Percentiles rank a stretch among this genome's conserved stretches.
Evolutionary conservation across 1,284 basidiomycete genomes (phyloP).

Genomic region (Austroboletus niveus): DNA sequence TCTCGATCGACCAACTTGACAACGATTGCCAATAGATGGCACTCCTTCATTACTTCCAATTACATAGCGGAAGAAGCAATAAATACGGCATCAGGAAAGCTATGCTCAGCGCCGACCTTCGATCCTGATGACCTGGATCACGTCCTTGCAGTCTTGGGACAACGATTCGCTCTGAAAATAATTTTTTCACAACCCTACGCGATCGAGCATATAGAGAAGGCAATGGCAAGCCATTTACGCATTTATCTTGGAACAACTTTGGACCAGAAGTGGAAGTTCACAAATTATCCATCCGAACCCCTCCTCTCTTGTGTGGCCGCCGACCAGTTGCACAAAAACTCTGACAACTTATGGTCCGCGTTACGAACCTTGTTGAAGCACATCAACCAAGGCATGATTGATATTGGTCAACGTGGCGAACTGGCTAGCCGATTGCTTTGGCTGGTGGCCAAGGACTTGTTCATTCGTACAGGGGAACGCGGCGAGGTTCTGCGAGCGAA

Average conservation of each 20-base stretch:
- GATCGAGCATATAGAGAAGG: conserved; percentile 1
- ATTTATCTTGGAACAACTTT: conserved; percentile 4
- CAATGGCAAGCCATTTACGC: conserved; percentile 7
- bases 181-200: conserved; percentile 3
- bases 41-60: not conserved
- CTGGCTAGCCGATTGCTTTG: conserved; percentile 11
- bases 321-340: not conserved
- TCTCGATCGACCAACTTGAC: not conserved
- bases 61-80: not conserved
- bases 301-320: conserved; percentile 12
- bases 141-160: conserved; percentile 6
- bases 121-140: not conserved
- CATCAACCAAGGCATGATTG: conserved; percentile 11
- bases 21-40: not conserved
- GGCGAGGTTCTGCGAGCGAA: not conserved
- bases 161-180: conserved; percentile 10
- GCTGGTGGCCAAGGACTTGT: conserved; percentile 16
- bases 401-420: conserved; percentile 7
- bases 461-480: not conserved
- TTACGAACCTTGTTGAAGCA: not conserved
- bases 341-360: accelerated
- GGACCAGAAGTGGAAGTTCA: conserved; percentile 6
- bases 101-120: not conserved
- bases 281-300: conserved; percentile 12
- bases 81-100: not conserved